Base-by-base conservation (phyloP, 345 rosid species). In the Gossypium longicalyx region DNA sequence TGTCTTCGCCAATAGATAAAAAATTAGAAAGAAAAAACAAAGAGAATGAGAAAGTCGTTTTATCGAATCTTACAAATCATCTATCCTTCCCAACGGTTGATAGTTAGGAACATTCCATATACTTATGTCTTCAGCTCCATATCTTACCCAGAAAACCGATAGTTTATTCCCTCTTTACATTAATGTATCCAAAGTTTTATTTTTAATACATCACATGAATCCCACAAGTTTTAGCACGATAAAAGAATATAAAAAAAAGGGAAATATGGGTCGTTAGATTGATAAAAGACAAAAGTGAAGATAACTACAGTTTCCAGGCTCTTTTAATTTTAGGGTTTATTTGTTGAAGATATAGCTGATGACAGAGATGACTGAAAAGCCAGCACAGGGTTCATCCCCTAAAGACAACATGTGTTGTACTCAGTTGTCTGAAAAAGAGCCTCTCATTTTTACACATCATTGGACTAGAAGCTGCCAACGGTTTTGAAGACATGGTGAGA, bases 361-460 rank as follows among this genome's bases (percentile, higher is more conserved):
- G 63, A 9, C 41, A 59, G 63, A 38, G 56, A 69, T 73, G 73
- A 59, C 25, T 67, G 67, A 25, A 70, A 49, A 78, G 78, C 76
- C 86, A 78, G 83, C 81, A 70, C 53, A 75, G 38, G 81, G 76
- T 82, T 82, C 86, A 83, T 82, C 82, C 83, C 78, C 84, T 78
- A 57, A 60, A 52, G 89, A 76, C 82, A 74, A 34, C 44, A 48
- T 12, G 58, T 54, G 60, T 34, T 69, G 74, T 43, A 74, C 48
- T 57, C 16, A 16, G 73, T 23, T 19, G 70, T 16, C 29, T 51
- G 51, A 27, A 72, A 38, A 47, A 48, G 74, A 62, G 77, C 25
- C 52, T 41, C 71, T 67, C 63, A 70, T 19, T 60, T 34, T 76
- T 75, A 75, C 72, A 71, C 81, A 81, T 81, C 82, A 81, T n/a